phyloP scores from a whole-genome alignment of 176 grass and related monocot genomes.

The Elaeis guineensis region DNA sequence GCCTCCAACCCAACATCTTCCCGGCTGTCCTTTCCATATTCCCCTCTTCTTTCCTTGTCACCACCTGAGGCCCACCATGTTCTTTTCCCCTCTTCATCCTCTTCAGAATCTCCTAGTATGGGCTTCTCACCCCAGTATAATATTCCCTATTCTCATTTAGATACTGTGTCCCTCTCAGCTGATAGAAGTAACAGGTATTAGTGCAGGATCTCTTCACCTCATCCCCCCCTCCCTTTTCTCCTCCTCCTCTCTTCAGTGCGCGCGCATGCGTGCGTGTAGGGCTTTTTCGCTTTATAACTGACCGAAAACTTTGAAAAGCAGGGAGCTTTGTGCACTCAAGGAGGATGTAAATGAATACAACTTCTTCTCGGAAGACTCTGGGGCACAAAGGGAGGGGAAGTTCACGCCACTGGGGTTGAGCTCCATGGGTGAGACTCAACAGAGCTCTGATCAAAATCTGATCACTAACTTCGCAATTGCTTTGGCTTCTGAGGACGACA shows the following conservation, averaged over 20 bases:
- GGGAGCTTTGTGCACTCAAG: slow-evolving; percentile 10
- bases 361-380: slow-evolving; percentile 1
- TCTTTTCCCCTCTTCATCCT: slow-evolving; percentile 7
- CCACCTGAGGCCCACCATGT: not conserved
- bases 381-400: not conserved
- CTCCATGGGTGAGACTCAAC: not conserved
- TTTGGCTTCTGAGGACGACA: slow-evolving; percentile 15
- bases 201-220: not conserved
- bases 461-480: slow-evolving; percentile 8
- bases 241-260: not conserved
- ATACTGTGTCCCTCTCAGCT: slow-evolving; percentile 6
- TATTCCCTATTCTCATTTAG: not conserved
- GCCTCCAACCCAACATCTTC: slow-evolving; percentile 22
- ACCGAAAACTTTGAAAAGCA: not conserved
- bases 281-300: not conserved
- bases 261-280: too few species aligned
- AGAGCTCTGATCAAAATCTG: not conserved
- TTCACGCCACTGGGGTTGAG: not conserved
- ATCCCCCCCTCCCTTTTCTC: too few species aligned
- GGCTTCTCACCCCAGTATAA: not conserved
- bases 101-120: not conserved
- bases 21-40: slow-evolving; percentile 4
- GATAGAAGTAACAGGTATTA: slow-evolving; percentile 25
- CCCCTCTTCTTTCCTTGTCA: not conserved
- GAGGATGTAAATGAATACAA: slow-evolving; percentile 19